Percentiles rank a stretch among this genome's conserved stretches.
Conservation (phyloP, 192 early-diverging fungal species). For the Gigaspora rosea region DNA sequence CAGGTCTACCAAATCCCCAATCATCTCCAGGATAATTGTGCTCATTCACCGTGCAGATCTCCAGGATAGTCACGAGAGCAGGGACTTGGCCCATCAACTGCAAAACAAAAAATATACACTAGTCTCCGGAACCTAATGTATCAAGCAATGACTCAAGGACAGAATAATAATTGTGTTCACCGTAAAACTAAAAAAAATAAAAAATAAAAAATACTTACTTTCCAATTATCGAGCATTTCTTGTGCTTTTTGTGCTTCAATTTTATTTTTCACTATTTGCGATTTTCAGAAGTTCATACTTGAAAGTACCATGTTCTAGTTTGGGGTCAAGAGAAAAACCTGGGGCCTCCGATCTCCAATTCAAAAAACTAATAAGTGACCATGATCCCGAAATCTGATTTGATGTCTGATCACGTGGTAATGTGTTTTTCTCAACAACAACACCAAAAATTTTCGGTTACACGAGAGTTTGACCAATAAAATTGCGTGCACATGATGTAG, state of each 20-base stretch:
- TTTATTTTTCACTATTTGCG: neutral
- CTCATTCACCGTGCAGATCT: neutral
- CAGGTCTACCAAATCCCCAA: slow-evolving; percentile 2
- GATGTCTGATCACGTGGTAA: too few relatives aligned
- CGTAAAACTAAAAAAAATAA: neutral
- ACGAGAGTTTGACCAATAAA: too few relatives aligned
- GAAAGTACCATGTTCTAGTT: slow-evolving; percentile 7
- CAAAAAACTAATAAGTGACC: slow-evolving; percentile 15
- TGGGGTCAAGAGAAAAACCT: neutral
- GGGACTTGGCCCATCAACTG: neutral
- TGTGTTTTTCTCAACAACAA: too few relatives aligned
- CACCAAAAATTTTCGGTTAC: too few relatives aligned
- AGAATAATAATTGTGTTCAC: too few relatives aligned
- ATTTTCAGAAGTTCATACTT: slow-evolving; percentile 2
- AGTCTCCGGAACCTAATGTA: too few relatives aligned
- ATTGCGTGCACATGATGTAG: too few relatives aligned
- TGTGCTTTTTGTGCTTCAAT: slow-evolving; percentile 1
- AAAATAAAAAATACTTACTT: neutral
- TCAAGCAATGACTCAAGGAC: too few relatives aligned
- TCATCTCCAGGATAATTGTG: slow-evolving; percentile 9
- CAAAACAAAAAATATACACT: too few relatives aligned
- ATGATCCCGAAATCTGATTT: too few relatives aligned
- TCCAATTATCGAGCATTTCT: slow-evolving; percentile 1
- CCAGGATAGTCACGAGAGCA: slow-evolving; percentile 4
- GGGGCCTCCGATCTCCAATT: neutral